phyloP scores from a whole-genome alignment of 805 yeast genomes.

The Ogataea kodamae region DNA sequence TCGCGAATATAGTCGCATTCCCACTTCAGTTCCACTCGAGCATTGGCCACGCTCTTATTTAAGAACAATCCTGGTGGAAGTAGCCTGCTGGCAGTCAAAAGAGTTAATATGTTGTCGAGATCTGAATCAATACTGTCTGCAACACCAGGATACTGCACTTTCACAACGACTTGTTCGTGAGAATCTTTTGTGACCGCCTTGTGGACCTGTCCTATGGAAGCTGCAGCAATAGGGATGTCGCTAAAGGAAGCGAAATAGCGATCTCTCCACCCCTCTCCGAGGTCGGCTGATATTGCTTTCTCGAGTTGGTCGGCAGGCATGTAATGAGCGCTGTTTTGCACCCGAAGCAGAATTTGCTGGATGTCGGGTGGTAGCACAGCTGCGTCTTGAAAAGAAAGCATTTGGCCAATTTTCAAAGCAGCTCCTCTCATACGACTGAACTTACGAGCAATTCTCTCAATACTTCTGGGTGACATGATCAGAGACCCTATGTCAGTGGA shows the following conservation, averaged over 20 bases:
- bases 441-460: conserved; percentile 83
- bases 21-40: conserved; percentile 91
- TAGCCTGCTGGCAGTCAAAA: conserved; percentile 80
- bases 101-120: conserved; percentile 75
- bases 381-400: conserved; percentile 91
- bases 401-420: conserved; percentile 94
- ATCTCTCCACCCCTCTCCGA: conserved; percentile 77
- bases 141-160: conserved; percentile 97
- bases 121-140: conserved; percentile 92
- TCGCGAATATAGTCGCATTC: conserved; percentile 95
- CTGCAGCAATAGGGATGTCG: conserved; percentile 92
- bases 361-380: conserved; percentile 80
- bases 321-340: conserved; percentile 92
- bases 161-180: conserved; percentile 79
- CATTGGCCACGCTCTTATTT: conserved; percentile 89
- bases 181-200: conserved; percentile 61
- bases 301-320: conserved; percentile 94
- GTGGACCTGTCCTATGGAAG: conserved; percentile 97
- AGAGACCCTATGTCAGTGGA: conserved; percentile 51
- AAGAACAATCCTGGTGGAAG: conserved; percentile 89
- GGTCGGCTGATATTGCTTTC: conserved; percentile 62
- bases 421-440: conserved; percentile 98
- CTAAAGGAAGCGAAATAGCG: conserved; percentile 68
- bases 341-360: conserved; percentile 73
- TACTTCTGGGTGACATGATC: conserved; percentile 74